These are phyloP conservation scores for Pachyrhizus erosus DNA, from an alignment of 306 rosid genomes.

Conservation along the genomic window DNA sequence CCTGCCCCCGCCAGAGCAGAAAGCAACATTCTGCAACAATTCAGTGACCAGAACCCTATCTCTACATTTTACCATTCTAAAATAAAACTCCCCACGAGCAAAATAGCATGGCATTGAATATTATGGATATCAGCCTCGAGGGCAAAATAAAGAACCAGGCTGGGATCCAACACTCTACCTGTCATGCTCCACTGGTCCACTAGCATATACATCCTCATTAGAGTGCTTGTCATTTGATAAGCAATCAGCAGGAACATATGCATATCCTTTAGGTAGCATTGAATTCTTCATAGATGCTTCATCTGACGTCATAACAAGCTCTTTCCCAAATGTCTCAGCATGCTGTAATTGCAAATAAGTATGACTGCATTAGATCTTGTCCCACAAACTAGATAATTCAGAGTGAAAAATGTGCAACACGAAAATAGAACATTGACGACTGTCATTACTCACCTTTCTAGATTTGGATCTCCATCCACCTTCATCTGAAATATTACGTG, in stretches of 20 bases:
- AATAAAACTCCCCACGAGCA: constrained; percentile 31
- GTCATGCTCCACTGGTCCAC: constrained; percentile 58
- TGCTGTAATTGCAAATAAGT: constrained; percentile 58
- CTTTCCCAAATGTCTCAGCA: constrained; percentile 83
- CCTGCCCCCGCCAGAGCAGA: constrained; percentile 48
- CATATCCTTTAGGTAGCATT: constrained; percentile 90
- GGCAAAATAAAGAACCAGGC: constrained; percentile 43
- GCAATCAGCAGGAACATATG: constrained; percentile 96
- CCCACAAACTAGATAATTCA: constrained; percentile 7
- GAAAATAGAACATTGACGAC: not conserved
- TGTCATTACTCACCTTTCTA: constrained; percentile 65
- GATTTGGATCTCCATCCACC: constrained; percentile 81
- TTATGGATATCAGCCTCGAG: constrained; percentile 45
- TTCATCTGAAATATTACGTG: constrained; percentile 64
- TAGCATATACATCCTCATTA: constrained; percentile 65
- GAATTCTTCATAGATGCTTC: constrained; percentile 95
- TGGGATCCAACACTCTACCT: constrained; percentile 53
- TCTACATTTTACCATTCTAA: constrained; percentile 41
- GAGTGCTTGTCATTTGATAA: constrained; percentile 79
- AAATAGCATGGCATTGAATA: constrained; percentile 41
- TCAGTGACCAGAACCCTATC: constrained; percentile 46
- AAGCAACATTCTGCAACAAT: constrained; percentile 43
- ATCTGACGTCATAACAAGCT: constrained; percentile 96
- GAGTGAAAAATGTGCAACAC: not conserved
- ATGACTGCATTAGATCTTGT: constrained; percentile 41